These are phyloP conservation scores for Phytophthora cryptogea DNA, from an alignment of 352 stramenopile genomes.

Conservation along the genomic window DNA sequence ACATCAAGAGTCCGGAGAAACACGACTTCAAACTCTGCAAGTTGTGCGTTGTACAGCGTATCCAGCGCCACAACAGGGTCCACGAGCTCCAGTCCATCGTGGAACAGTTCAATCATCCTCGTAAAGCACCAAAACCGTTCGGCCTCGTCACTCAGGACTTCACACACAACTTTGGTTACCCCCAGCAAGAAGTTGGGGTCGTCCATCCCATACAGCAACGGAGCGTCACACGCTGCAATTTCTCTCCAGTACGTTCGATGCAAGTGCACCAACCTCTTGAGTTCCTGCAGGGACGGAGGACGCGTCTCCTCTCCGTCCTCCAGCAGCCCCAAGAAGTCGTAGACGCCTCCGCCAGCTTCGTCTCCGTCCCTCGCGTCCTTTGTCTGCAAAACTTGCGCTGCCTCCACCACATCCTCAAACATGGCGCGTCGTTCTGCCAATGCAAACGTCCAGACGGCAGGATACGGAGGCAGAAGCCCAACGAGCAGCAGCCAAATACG, in stretches of 20 bases:
- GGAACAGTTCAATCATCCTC: slow-evolving; percentile 61
- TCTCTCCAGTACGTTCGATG: slow-evolving; percentile 51
- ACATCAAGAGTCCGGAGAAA: slow-evolving; percentile 73
- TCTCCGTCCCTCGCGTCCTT: slow-evolving; percentile 23
- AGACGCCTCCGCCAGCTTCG: slow-evolving; percentile 15
- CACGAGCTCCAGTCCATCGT: slow-evolving; percentile 52
- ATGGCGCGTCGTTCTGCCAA: slow-evolving; percentile 55
- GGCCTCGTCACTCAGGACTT: slow-evolving; percentile 39
- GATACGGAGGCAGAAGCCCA: slow-evolving; percentile 59
- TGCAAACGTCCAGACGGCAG: slow-evolving; percentile 66
- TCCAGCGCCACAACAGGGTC: slow-evolving; percentile 44
- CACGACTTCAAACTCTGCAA: slow-evolving; percentile 59
- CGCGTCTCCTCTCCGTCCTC: background rate
- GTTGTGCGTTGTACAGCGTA: slow-evolving; percentile 42
- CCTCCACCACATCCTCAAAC: slow-evolving; percentile 66
- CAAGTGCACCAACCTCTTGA: slow-evolving; percentile 40
- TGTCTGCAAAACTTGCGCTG: slow-evolving; percentile 51
- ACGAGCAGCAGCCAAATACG: slow-evolving; percentile 65
- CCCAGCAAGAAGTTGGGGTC: slow-evolving; percentile 39
- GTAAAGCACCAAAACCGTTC: slow-evolving; percentile 80
- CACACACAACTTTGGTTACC: slow-evolving; percentile 43
- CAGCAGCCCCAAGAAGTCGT: slow-evolving; percentile 35
- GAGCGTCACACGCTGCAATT: slow-evolving; percentile 32
- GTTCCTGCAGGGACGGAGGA: slow-evolving; percentile 12
- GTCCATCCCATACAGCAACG: slow-evolving; percentile 44